Conservation (phyloP, 2,329 filamentous ascomycete genomes). For the Xylaria multiplex region DNA sequence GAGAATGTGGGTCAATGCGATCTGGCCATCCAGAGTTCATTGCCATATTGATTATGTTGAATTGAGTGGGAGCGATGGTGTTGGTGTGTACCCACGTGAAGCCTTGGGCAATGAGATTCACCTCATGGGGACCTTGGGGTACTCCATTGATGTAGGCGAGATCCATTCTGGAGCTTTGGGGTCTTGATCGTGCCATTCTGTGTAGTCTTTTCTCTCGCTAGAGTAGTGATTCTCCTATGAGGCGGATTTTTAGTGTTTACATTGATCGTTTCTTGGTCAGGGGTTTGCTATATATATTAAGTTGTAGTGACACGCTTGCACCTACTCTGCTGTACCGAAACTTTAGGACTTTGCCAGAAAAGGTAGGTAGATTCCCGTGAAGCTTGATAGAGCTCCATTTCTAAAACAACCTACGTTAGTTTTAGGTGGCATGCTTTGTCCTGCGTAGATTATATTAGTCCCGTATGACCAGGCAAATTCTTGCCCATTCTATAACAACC, state of each 20-base stretch:
- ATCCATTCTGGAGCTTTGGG: background rate
- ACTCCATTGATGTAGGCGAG: background rate
- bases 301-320: background rate
- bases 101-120: background rate
- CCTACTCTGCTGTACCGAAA: background rate
- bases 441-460: too few relatives aligned
- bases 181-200: background rate
- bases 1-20: conserved; percentile 27
- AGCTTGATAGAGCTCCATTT: background rate
- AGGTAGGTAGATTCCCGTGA: background rate
- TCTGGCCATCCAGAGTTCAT: conserved; percentile 1
- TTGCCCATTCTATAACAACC: background rate
- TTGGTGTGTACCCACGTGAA: conserved; percentile 30
- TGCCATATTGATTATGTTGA: background rate
- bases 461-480: background rate
- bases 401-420: background rate
- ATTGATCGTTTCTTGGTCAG: background rate
- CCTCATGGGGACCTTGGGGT: background rate
- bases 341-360: background rate
- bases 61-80: conserved; percentile 14
- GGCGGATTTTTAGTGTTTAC: background rate
- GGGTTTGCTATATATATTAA: background rate
- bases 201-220: background rate
- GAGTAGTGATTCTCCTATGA: background rate
- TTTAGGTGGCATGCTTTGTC: background rate